Conservation (phyloP, 1,284 basidiomycete genomes). For the Ustilago cynodontis region DNA sequence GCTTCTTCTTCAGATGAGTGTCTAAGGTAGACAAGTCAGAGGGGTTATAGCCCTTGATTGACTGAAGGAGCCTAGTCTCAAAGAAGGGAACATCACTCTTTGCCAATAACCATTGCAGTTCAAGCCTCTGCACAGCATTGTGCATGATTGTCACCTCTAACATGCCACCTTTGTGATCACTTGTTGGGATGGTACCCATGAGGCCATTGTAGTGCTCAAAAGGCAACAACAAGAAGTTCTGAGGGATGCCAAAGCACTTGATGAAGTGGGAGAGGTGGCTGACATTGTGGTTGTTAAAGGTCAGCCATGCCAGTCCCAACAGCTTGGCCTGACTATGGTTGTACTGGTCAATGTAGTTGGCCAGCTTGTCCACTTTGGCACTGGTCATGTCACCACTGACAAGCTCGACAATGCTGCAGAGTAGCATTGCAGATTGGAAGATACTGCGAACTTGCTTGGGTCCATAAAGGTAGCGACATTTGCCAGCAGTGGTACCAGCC, state of each 20-base stretch:
- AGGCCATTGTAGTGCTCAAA: constrained; percentile 11
- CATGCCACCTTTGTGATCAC: neutral
- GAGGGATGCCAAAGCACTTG: neutral
- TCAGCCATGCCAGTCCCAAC: constrained; percentile 15
- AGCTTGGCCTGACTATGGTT: constrained; percentile 5
- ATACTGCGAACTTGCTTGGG: neutral
- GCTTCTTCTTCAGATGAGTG: no score
- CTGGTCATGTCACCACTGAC: neutral
- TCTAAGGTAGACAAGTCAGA: no score
- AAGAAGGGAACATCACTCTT: no score
- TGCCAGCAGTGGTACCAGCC: no score
- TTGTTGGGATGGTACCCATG: neutral
- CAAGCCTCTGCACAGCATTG: neutral
- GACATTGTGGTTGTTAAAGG: constrained; percentile 15
- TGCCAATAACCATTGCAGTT: neutral
- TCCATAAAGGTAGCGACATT: neutral
- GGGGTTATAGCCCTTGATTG: no score
- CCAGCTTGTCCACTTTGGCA: neutral
- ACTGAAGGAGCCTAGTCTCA: no score
- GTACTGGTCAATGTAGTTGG: neutral
- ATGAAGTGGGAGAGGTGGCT: constrained; percentile 7
- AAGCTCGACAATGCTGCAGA: constrained; percentile 7
- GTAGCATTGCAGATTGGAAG: neutral
- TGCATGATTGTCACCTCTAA: neutral
- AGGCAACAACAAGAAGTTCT: neutral